Conservation (phyloP, 164 flowering plant species). For the Kingdonia uniflora region DNA sequence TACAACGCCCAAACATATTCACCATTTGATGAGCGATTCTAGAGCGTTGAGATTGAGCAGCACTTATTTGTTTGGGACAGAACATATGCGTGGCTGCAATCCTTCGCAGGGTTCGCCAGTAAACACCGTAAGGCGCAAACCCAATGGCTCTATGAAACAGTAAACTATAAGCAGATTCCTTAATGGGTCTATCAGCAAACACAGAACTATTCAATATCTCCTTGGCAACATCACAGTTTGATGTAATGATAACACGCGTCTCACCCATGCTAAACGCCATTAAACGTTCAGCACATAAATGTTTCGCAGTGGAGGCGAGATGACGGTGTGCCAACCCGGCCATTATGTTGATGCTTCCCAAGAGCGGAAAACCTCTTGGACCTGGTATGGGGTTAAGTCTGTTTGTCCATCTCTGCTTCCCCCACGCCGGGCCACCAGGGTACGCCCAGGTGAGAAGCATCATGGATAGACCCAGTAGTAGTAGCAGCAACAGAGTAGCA, state of each 20-base stretch:
- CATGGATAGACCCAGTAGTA: constrained; percentile 17
- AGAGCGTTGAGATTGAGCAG: constrained; percentile 14
- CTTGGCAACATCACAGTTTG: constrained; percentile 28
- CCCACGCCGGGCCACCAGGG: constrained; percentile 74
- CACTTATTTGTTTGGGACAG: constrained; percentile 28
- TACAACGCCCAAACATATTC: neutral
- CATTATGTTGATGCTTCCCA: constrained; percentile 31
- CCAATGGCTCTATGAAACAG: constrained; percentile 42
- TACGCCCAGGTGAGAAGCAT: constrained; percentile 27
- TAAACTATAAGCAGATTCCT: constrained; percentile 34
- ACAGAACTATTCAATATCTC: constrained; percentile 30
- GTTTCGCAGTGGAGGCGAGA: constrained; percentile 19
- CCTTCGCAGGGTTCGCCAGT: constrained; percentile 37
- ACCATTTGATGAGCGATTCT: constrained; percentile 21
- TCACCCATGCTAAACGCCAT: constrained; percentile 39
- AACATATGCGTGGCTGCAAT: constrained; percentile 36
- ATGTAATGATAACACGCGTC: constrained; percentile 28
- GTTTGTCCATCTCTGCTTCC: constrained; percentile 15
- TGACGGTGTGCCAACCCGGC: constrained; percentile 26
- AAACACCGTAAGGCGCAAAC: constrained; percentile 33
- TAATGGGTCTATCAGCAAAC: constrained; percentile 34
- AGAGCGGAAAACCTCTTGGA: constrained; percentile 29
- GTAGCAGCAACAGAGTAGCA: constrained; percentile 5
- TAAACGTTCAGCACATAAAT: constrained; percentile 17
- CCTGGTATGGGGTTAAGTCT: constrained; percentile 24